phyloP scores from a whole-genome alignment of 106 monocot species.

The Agapanthus africanus region DNA sequence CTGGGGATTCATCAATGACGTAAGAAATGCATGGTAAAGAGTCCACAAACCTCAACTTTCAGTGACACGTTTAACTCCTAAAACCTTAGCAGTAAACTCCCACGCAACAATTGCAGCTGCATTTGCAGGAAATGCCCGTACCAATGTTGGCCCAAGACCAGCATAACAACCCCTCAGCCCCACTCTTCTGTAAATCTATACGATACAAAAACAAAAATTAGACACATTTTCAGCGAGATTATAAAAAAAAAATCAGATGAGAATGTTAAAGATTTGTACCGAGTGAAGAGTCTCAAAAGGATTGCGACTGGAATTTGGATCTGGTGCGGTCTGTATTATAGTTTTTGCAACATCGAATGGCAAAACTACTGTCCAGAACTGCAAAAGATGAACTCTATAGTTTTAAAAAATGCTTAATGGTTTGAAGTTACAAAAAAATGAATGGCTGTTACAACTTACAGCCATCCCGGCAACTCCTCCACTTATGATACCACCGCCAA shows the following conservation, averaged over 20 bases:
- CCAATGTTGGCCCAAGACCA: constrained; percentile 81
- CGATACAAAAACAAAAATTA: neutral
- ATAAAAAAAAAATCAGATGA: neutral
- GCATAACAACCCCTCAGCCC: constrained; percentile 41
- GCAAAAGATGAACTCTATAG: constrained; percentile 4
- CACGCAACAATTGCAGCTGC: constrained; percentile 14
- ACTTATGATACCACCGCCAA: constrained; percentile 70
- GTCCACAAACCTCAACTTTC: neutral
- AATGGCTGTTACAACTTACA: constrained; percentile 32
- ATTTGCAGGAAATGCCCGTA: constrained; percentile 29
- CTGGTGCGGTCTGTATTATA: constrained; percentile 67
- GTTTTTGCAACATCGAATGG: constrained; percentile 97
- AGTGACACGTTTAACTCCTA: constrained; percentile 37
- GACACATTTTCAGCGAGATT: neutral
- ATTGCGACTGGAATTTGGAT: constrained; percentile 42
- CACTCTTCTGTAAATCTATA: constrained; percentile 9
- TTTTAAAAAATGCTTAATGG: neutral
- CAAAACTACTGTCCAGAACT: constrained; percentile 87
- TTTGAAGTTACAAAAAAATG: neutral
- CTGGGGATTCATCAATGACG: neutral
- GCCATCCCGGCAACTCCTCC: constrained; percentile 82
- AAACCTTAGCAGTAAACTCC: constrained; percentile 36
- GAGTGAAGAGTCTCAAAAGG: constrained; percentile 30
- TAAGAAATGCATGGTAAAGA: neutral
- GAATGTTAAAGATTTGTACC: neutral